Evolutionary conservation across 768 basidiomycete genomes (phyloP).

Genomic region (Arthromyces matolae): DNA sequence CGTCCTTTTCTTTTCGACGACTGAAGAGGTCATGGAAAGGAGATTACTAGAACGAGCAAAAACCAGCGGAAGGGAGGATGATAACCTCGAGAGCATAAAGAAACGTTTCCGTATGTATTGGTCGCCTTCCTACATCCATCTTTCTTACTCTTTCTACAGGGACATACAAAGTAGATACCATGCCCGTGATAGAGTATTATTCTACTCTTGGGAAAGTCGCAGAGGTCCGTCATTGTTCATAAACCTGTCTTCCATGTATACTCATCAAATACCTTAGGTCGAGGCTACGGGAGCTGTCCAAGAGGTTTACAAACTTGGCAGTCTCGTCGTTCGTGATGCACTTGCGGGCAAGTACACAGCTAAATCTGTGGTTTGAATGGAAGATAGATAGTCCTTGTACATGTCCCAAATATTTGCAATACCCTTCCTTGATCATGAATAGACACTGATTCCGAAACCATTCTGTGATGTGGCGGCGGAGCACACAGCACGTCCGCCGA

Average conservation of each 20-base stretch:
- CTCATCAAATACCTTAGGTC: slow-evolving; percentile 39
- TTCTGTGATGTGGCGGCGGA: slow-evolving; percentile 33
- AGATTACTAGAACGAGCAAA: slow-evolving; percentile 88
- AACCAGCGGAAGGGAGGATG: slow-evolving; percentile 94
- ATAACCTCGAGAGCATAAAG: slow-evolving; percentile 90
- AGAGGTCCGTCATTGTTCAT: slow-evolving; percentile 48
- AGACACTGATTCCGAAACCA: slow-evolving; percentile 42
- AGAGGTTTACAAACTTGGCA: slow-evolving; percentile 34
- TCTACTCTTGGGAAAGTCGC: slow-evolving; percentile 63
- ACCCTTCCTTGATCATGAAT: slow-evolving; percentile 31
- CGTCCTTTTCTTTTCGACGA: slow-evolving; percentile 84
- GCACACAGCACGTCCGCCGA: slow-evolving; percentile 56
- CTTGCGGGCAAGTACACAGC: slow-evolving; percentile 18
- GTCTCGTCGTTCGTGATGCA: slow-evolving; percentile 40
- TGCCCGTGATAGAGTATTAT: slow-evolving; percentile 93
- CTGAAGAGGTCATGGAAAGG: slow-evolving; percentile 81
- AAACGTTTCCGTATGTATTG: slow-evolving; percentile 84
- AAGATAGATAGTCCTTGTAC: no score
- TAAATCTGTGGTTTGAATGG: slow-evolving; percentile 6
- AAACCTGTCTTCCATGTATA: neutral
- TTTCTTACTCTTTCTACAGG: slow-evolving; percentile 33
- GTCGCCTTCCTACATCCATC: neutral
- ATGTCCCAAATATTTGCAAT: neutral
- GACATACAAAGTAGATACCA: slow-evolving; percentile 82
- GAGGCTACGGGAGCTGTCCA: slow-evolving; percentile 48